Evolutionary conservation across 768 basidiomycete genomes (phyloP).

Genomic region (Rhodotorula paludigena): DNA sequence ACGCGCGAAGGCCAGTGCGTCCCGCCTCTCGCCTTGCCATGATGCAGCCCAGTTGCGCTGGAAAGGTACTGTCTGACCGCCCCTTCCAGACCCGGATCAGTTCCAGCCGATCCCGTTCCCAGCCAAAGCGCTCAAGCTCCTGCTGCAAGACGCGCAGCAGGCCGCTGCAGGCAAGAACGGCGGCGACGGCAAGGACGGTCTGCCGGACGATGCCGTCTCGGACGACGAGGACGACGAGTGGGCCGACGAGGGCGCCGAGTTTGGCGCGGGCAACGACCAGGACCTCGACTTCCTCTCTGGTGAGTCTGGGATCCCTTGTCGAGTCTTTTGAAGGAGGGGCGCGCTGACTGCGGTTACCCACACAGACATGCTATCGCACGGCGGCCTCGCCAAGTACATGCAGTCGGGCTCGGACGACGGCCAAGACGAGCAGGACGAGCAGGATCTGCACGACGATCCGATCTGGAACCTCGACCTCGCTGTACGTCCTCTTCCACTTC

Average conservation of each 20-base stretch:
- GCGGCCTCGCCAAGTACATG: slow-evolving; percentile 69
- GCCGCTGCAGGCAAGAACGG: too few species aligned
- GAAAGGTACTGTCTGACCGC: background rate
- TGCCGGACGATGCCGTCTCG: slow-evolving; percentile 57
- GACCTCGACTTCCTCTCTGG: slow-evolving; percentile 67
- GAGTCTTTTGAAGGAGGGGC: too few species aligned
- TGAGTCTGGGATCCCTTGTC: slow-evolving; percentile 27
- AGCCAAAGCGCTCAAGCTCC: slow-evolving; percentile 82
- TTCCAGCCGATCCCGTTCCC: slow-evolving; percentile 83
- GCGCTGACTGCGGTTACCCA: fast-evolving
- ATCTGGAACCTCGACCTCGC: slow-evolving; percentile 79
- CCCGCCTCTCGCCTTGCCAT: background rate
- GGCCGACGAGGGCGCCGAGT: slow-evolving; percentile 74
- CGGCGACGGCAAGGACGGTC: slow-evolving; percentile 54
- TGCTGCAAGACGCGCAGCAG: slow-evolving; percentile 77
- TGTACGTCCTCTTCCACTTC: slow-evolving; percentile 47
- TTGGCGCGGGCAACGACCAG: slow-evolving; percentile 60
- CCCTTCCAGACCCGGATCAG: slow-evolving; percentile 66
- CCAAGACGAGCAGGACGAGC: slow-evolving; percentile 68
- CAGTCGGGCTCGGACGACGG: slow-evolving; percentile 47
- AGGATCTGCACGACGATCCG: slow-evolving; percentile 80
- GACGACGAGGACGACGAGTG: slow-evolving; percentile 92
- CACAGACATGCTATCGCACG: slow-evolving; percentile 66
- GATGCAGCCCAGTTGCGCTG: background rate
- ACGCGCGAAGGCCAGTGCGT: slow-evolving; percentile 74